Evolutionary conservation across 768 basidiomycete genomes (phyloP).

Genomic region (Cyathus striatus): DNA sequence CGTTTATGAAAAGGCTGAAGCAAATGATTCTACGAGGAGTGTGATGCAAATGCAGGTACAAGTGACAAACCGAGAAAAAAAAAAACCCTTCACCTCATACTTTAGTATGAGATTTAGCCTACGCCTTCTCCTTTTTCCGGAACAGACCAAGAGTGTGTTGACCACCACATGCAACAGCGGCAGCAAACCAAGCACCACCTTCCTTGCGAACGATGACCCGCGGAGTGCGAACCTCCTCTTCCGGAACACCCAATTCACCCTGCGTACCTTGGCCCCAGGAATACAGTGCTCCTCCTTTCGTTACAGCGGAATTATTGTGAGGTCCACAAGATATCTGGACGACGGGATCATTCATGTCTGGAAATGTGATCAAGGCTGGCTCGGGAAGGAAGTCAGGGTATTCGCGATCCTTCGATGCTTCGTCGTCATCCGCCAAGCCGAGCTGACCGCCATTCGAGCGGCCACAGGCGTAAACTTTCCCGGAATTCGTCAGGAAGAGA

Average conservation of each 20-base stretch:
- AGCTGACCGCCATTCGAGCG: conserved; percentile 82
- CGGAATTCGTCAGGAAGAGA: conserved; percentile 79
- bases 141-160: conserved; percentile 75
- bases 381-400: conserved; percentile 57
- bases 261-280: conserved; percentile 78
- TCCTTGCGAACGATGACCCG: conserved; percentile 65
- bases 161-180: conserved; percentile 68
- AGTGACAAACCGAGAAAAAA: too few species aligned
- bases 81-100: too few species aligned
- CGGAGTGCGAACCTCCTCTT: conserved; percentile 59
- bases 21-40: too few species aligned
- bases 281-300: conserved; percentile 62
- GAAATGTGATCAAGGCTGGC: conserved; percentile 64
- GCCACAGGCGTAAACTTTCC: conserved; percentile 84
- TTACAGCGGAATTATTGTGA: conserved; percentile 71
- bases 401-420: conserved; percentile 50
- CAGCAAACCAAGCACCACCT: conserved; percentile 65
- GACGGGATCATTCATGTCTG: conserved; percentile 58
- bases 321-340: conserved; percentile 62
- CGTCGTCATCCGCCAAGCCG: conserved; percentile 70
- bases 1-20: too few species aligned
- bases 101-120: conserved; percentile 2
- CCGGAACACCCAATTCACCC: conserved; percentile 66
- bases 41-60: too few species aligned
- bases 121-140: conserved; percentile 46